A percentile compares a stretch with the other conserved stretches of the same genome.
phyloP scores from a whole-genome alignment of 306 rosid genomes.

The Acacia crassicarpa region DNA sequence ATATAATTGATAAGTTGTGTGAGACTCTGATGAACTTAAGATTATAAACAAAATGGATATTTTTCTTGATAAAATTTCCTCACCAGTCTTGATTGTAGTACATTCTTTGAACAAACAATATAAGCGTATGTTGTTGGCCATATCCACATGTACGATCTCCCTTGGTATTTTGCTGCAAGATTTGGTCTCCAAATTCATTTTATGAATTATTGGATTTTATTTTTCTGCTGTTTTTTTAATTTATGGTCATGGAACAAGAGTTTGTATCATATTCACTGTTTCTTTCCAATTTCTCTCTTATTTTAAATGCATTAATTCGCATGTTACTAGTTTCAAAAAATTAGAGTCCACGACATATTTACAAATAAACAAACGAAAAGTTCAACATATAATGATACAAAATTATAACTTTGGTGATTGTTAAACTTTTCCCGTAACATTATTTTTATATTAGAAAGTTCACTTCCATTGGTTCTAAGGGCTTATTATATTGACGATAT shows the following conservation, averaged over 20 bases:
- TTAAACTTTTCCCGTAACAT: background rate
- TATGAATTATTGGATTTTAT: background rate
- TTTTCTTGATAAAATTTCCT: constrained; percentile 15
- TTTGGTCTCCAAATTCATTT: background rate
- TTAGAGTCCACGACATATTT: background rate
- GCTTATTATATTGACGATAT: no score
- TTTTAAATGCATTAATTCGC: background rate
- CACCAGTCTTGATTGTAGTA: background rate
- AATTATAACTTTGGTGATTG: background rate
- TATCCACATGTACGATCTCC: background rate
- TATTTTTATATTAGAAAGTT: no score
- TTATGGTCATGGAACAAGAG: background rate
- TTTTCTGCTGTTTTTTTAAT: no score
- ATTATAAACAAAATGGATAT: constrained; percentile 19
- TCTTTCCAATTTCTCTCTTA: background rate
- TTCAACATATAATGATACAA: background rate
- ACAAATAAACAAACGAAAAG: background rate
- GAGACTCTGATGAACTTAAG: constrained; percentile 27
- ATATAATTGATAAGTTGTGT: constrained; percentile 25
- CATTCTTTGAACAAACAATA: background rate
- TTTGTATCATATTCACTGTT: background rate
- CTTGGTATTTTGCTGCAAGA: background rate
- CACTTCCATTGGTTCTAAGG: no score
- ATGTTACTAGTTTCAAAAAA: background rate
- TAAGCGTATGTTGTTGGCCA: no score